Conservation (phyloP, 768 basidiomycete species). For the Lentinula sp. region DNA sequence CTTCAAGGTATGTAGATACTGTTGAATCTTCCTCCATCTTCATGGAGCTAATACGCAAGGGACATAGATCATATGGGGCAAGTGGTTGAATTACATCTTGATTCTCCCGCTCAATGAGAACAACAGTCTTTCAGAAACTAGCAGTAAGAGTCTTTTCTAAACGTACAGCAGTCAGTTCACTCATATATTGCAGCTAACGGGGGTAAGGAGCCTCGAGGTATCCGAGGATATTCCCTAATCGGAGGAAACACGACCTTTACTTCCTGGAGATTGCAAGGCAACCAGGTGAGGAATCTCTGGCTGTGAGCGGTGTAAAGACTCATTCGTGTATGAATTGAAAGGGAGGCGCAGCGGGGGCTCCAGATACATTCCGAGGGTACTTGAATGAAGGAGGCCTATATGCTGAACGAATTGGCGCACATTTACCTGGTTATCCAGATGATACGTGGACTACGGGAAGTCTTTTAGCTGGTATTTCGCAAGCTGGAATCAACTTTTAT, state of each 20-base stretch:
- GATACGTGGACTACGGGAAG: slow-evolving; percentile 28
- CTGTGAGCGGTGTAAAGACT: background rate
- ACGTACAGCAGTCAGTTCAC: background rate
- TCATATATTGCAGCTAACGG: slow-evolving; percentile 28
- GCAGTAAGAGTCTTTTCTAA: slow-evolving; percentile 22
- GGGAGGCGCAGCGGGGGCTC: slow-evolving; percentile 33
- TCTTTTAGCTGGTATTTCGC: slow-evolving; percentile 25
- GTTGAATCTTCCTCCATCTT: background rate
- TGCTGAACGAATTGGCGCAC: slow-evolving; percentile 44
- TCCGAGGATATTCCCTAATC: slow-evolving; percentile 37
- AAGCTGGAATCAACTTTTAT: slow-evolving; percentile 38
- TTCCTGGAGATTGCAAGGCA: slow-evolving; percentile 38
- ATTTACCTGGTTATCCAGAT: slow-evolving; percentile 42
- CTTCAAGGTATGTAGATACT: slow-evolving; percentile 20
- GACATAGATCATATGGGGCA: slow-evolving; percentile 46
- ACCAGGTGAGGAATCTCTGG: slow-evolving; percentile 20
- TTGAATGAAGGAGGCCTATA: slow-evolving; percentile 47
- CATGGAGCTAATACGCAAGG: background rate
- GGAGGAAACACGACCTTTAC: slow-evolving; percentile 32
- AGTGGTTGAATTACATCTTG: background rate
- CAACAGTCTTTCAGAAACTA: slow-evolving; percentile 30
- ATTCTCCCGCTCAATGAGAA: background rate
- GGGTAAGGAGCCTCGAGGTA: slow-evolving; percentile 44
- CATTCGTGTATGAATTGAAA: slow-evolving; percentile 7
- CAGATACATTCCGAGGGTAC: slow-evolving; percentile 42